Percentiles rank a stretch among this genome's conserved stretches.
phyloP scores from a whole-genome alignment of 2,329 filamentous ascomycete species.

The Talaromyces atroroseus region DNA sequence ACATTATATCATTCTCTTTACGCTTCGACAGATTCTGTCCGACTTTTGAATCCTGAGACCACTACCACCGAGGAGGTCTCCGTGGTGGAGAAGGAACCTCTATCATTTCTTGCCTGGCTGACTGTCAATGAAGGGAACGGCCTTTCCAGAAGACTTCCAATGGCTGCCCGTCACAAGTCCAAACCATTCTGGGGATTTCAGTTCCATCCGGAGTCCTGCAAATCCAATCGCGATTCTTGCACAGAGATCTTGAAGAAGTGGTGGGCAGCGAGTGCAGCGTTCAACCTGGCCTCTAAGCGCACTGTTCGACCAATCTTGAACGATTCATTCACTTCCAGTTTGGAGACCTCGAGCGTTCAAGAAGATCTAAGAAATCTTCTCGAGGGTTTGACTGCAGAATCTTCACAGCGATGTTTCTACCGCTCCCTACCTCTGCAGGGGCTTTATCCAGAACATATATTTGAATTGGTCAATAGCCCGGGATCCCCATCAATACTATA shows the following conservation, averaged over 20 bases:
- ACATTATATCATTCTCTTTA: slow-evolving; percentile 71
- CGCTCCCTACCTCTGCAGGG: slow-evolving; percentile 21
- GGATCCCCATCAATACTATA: slow-evolving; percentile 31
- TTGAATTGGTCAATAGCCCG: slow-evolving; percentile 29
- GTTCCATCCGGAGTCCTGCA: slow-evolving; percentile 89
- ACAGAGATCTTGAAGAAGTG: slow-evolving; percentile 65
- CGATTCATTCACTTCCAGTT: slow-evolving; percentile 17
- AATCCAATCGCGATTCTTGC: slow-evolving; percentile 56
- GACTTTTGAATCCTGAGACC: background rate
- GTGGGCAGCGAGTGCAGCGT: slow-evolving; percentile 61
- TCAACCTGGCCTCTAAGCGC: slow-evolving; percentile 46
- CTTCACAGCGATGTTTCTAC: slow-evolving; percentile 22
- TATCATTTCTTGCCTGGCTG: slow-evolving; percentile 59
- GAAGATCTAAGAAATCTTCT: slow-evolving; percentile 43
- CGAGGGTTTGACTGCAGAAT: slow-evolving; percentile 28
- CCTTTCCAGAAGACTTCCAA: slow-evolving; percentile 51
- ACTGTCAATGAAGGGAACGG: slow-evolving; percentile 34
- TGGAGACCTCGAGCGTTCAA: slow-evolving; percentile 38
- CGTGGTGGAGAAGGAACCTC: slow-evolving; percentile 19
- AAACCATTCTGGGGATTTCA: slow-evolving; percentile 83
- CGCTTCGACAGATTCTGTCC: slow-evolving; percentile 31
- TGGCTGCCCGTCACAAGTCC: slow-evolving; percentile 63
- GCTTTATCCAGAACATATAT: slow-evolving; percentile 28
- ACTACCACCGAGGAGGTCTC: background rate
- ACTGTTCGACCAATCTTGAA: slow-evolving; percentile 18